Evolutionary conservation across 1,139 yeast genomes (phyloP).

Genomic region (Geotrichum aggregatum): DNA sequence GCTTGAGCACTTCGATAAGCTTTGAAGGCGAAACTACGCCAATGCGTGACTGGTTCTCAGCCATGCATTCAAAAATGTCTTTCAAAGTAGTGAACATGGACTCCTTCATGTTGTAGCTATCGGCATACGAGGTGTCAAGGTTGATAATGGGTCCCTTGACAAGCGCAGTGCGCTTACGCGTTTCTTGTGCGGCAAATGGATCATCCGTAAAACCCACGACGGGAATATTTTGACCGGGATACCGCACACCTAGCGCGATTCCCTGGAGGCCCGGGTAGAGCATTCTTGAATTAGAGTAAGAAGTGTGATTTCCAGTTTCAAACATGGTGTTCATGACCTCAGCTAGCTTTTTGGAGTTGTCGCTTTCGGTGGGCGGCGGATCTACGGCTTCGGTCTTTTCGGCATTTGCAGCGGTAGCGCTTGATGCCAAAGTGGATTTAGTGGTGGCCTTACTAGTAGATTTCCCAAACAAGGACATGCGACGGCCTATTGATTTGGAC

Average conservation of each 20-base stretch:
- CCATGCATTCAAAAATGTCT: conserved; percentile 80
- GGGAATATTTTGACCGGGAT: conserved; percentile 42
- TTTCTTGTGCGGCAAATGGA: conserved; percentile 62
- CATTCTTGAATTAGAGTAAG: conserved; percentile 3
- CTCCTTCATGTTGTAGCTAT: conserved; percentile 48
- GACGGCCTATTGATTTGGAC: conserved; percentile 21
- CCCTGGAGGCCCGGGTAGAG: conserved; percentile 33
- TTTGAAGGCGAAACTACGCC: conserved; percentile 84
- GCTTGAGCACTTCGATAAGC: conserved; percentile 69
- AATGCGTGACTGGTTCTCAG: conserved; percentile 60
- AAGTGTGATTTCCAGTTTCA: conserved; percentile 13
- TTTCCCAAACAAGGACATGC: conserved; percentile 28
- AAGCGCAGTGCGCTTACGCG: conserved; percentile 74
- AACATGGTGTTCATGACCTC: conserved; percentile 9
- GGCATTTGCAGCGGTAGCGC: neutral
- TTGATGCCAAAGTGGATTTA: neutral
- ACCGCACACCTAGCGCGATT: conserved; percentile 34
- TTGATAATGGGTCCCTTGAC: conserved; percentile 80
- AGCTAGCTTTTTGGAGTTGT: conserved; percentile 7
- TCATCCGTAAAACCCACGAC: conserved; percentile 49
- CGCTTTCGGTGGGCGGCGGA: conserved; percentile 12
- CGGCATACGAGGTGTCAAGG: conserved; percentile 58
- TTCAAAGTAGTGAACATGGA: conserved; percentile 69
- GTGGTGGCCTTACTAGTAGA: neutral
- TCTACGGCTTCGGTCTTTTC: conserved; percentile 5